Percentiles rank a stretch among this genome's conserved stretches.
Evolutionary conservation across 768 basidiomycete species (phyloP).

Genomic region (Trametes cingulata): DNA sequence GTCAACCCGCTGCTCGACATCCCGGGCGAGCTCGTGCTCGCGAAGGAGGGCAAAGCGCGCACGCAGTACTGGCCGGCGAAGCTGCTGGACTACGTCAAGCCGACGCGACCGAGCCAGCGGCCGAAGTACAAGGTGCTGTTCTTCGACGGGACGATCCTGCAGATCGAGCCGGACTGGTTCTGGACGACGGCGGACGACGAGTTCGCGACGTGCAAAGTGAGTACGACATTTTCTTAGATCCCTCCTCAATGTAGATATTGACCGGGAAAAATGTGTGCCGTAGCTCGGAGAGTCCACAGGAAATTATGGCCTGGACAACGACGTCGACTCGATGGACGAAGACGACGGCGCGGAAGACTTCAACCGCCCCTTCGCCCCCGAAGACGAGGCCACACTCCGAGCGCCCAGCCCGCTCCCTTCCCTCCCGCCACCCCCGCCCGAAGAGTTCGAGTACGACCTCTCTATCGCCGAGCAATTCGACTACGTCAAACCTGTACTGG

Average conservation of each 20-base stretch:
- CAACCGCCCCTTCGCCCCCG: constrained; percentile 8
- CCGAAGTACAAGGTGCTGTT: constrained; percentile 59
- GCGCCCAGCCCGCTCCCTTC: constrained; percentile 38
- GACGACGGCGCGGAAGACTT: constrained; percentile 3
- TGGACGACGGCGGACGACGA: constrained; percentile 56
- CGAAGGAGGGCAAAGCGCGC: constrained; percentile 40
- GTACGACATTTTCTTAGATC: constrained; percentile 10
- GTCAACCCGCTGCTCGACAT: constrained; percentile 53
- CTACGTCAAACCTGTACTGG: constrained; percentile 64
- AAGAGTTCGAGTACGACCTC: constrained; percentile 47
- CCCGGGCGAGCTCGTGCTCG: constrained; percentile 69
- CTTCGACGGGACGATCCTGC: constrained; percentile 49
- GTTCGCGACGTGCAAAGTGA: constrained; percentile 65
- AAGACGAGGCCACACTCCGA: constrained; percentile 35
- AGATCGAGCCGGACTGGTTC: constrained; percentile 53
- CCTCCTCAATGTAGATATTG: no score
- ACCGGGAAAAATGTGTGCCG: neutral
- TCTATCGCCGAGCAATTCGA: constrained; percentile 58
- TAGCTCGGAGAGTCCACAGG: constrained; percentile 62
- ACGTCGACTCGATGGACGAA: constrained; percentile 29
- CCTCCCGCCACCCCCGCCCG: constrained; percentile 41
- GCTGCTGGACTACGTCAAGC: constrained; percentile 52
- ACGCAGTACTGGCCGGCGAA: constrained; percentile 67
- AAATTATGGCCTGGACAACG: constrained; percentile 37
- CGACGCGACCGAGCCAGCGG: constrained; percentile 37